Conservation (phyloP, 1,284 basidiomycete genomes). For the Ganoderma leucocontextum region DNA sequence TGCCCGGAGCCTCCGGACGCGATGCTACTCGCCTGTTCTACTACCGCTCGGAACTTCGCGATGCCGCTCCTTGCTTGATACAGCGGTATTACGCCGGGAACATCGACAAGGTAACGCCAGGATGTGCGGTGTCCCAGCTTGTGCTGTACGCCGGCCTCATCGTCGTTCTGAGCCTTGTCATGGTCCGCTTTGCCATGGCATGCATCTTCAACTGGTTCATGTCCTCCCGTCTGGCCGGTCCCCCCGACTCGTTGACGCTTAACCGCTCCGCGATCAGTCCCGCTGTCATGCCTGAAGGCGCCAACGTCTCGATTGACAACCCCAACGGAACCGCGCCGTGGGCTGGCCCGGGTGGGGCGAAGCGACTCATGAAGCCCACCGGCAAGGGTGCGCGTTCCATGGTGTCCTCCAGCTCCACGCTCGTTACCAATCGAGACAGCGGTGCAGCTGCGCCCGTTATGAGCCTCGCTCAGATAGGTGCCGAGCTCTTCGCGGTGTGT, state of each 20-base stretch:
- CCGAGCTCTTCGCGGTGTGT: constrained; percentile 94
- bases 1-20: constrained; percentile 69
- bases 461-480: constrained; percentile 88
- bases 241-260: constrained; percentile 73
- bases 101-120: constrained; percentile 96
- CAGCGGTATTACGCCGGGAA: constrained; percentile 91
- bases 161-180: constrained; percentile 90
- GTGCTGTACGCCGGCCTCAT: constrained; percentile 93
- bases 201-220: constrained; percentile 98
- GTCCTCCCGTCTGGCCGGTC: constrained; percentile 78
- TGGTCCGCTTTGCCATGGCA: constrained; percentile 96
- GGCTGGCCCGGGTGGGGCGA: constrained; percentile 65
- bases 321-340: constrained; percentile 93
- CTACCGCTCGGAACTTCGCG: constrained; percentile 70
- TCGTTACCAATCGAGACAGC: constrained; percentile 55
- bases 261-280: constrained; percentile 86
- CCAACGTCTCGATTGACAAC: constrained; percentile 91
- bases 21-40: constrained; percentile 92
- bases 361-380: constrained; percentile 55
- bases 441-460: constrained; percentile 66
- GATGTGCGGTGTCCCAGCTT: constrained; percentile 91
- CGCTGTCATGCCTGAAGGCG: constrained; percentile 95
- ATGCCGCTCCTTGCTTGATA: constrained; percentile 81
- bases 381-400: constrained; percentile 55
- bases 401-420: constrained; percentile 60